Percentiles rank a stretch among this genome's conserved stretches.
These are phyloP conservation scores for Dioscorea cayenensis DNA, from an alignment of 116 monocot genomes.

Conservation along the genomic window DNA sequence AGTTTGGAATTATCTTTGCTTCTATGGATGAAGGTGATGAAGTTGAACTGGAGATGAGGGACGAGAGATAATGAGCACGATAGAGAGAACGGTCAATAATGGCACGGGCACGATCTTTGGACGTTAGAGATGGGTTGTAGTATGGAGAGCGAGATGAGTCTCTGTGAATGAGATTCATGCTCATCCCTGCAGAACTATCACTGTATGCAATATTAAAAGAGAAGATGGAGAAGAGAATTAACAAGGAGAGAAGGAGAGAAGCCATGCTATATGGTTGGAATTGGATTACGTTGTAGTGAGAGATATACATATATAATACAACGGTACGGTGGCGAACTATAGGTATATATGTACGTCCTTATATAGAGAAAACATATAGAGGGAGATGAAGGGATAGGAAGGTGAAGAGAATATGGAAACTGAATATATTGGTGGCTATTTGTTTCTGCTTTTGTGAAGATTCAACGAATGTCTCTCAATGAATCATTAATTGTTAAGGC, in stretches of 20 bases:
- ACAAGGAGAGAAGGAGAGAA: neutral
- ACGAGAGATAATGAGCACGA: slow-evolving; percentile 5
- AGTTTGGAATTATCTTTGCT: slow-evolving; percentile 5
- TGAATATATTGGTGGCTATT: neutral
- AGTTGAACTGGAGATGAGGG: neutral
- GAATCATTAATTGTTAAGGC: too few species aligned
- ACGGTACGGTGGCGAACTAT: neutral
- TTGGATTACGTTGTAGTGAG: too few species aligned
- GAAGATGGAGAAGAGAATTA: neutral
- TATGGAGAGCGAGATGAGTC: slow-evolving; percentile 44
- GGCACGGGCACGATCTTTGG: slow-evolving; percentile 9
- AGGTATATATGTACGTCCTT: neutral
- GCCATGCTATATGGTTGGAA: neutral
- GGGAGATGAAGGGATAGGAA: neutral
- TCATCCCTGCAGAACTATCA: slow-evolving; percentile 13
- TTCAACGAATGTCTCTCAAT: too few species aligned
- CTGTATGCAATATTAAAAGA: neutral
- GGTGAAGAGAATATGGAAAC: neutral
- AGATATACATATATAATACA: too few species aligned
- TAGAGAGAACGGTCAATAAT: slow-evolving; percentile 15
- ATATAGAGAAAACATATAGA: neutral
- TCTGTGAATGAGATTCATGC: slow-evolving; percentile 37
- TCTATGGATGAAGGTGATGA: neutral
- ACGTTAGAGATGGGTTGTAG: slow-evolving; percentile 24
- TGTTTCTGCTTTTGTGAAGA: neutral